Evolutionary conservation across 2,329 filamentous ascomycete genomes (phyloP).

Genomic region (Diaporthe citrichinensis): DNA sequence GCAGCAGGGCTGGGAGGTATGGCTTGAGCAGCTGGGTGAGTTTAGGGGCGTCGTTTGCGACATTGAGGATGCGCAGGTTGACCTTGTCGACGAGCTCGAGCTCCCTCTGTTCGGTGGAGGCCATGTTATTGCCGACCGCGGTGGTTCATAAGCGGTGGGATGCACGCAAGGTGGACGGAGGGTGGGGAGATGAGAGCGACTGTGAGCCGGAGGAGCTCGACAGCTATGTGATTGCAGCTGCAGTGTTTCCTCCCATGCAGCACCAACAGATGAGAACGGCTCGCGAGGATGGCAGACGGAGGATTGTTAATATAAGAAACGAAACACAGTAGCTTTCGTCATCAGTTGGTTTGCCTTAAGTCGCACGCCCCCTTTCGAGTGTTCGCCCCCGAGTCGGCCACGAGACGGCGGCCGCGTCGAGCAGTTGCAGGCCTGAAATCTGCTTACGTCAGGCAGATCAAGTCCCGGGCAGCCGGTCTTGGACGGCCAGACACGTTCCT

Average conservation of each 20-base stretch:
- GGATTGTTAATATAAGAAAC: background rate
- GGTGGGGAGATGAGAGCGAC: slow-evolving; percentile 1
- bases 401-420: slow-evolving; percentile 27
- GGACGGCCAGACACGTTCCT: background rate
- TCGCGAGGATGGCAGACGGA: background rate
- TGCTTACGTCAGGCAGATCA: slow-evolving; percentile 27
- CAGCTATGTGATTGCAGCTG: background rate
- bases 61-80: slow-evolving; percentile 82
- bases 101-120: slow-evolving; percentile 76
- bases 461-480: background rate
- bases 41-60: slow-evolving; percentile 87
- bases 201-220: slow-evolving; percentile 21
- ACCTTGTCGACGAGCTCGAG: slow-evolving; percentile 87
- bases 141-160: background rate
- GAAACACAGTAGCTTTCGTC: background rate
- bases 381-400: slow-evolving; percentile 25
- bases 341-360: slow-evolving; percentile 18
- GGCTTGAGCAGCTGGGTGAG: slow-evolving; percentile 82
- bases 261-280: background rate
- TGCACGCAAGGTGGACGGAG: background rate
- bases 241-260: slow-evolving; percentile 19
- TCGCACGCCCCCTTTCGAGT: slow-evolving; percentile 8
- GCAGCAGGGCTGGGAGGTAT: slow-evolving; percentile 84
- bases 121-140: slow-evolving; percentile 26
- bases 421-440: slow-evolving; percentile 22